These are phyloP conservation scores for Zizania latifolia DNA, from an alignment of 176 grass and related monocot genomes.

Conservation along the genomic window DNA sequence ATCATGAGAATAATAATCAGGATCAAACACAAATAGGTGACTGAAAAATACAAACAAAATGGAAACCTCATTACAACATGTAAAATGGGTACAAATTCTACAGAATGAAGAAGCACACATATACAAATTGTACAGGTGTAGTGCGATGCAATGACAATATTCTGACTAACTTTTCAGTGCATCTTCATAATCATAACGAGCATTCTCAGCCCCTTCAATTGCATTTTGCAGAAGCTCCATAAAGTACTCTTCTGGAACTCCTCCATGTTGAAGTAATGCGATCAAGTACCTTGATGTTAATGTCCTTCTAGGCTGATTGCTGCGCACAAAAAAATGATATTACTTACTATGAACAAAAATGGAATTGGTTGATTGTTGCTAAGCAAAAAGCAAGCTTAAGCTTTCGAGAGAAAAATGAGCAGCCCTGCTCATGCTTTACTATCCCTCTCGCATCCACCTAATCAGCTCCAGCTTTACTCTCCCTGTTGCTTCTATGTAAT, in stretches of 20 bases:
- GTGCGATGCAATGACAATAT: background rate
- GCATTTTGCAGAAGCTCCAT: conserved; percentile 51
- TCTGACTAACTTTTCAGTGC: conserved; percentile 38
- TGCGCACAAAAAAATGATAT: conserved; percentile 16
- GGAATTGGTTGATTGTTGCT: background rate
- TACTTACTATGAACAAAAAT: background rate
- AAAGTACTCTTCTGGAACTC: conserved; percentile 59
- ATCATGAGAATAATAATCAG: background rate
- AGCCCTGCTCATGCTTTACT: background rate
- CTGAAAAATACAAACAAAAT: background rate
- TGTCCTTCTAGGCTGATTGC: conserved; percentile 43
- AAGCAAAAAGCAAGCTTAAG: background rate
- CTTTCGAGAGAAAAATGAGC: background rate
- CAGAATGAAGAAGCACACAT: background rate
- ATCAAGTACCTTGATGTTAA: conserved; percentile 52
- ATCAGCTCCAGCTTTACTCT: background rate
- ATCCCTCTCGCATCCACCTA: background rate
- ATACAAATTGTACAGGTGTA: background rate
- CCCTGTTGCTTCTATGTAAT: background rate
- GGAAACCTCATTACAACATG: background rate
- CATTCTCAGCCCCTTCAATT: conserved; percentile 29
- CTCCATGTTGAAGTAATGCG: conserved; percentile 43
- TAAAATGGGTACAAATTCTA: background rate
- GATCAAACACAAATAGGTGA: conserved; percentile 4
- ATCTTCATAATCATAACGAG: conserved; percentile 4